Evolutionary conservation across 306 rosid genomes (phyloP).

Genomic region (Castanea crenata): DNA sequence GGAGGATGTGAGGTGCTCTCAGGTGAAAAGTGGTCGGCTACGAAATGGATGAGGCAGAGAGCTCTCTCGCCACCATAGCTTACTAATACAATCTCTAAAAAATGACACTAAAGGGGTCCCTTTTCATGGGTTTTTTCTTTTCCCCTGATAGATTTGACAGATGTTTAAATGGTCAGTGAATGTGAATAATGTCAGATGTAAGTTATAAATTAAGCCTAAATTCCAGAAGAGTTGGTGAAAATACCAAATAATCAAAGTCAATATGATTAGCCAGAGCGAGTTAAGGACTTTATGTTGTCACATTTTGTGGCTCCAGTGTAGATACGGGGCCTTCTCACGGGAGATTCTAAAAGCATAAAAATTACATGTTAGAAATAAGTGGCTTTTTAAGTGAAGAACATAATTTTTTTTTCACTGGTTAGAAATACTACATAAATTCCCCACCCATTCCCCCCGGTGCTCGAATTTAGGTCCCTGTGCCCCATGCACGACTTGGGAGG

Average conservation of each 20-base stretch:
- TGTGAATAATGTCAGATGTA: not conserved
- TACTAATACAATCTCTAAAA: not conserved
- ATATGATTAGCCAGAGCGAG: not conserved
- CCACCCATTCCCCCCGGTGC: no score
- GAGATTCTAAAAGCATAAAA: no score
- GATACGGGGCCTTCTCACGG: no score
- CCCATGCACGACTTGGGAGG: no score
- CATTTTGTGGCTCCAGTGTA: no score
- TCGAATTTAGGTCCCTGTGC: no score
- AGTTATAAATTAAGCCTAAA: not conserved
- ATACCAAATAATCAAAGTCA: not conserved
- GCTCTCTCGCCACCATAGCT: not conserved
- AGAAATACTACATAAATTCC: no score
- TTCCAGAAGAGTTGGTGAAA: not conserved
- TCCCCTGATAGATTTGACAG: not conserved
- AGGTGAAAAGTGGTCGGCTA: slow-evolving; percentile 66
- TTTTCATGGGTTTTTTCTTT: not conserved
- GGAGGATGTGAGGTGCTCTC: slow-evolving; percentile 56
- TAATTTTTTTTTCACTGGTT: no score
- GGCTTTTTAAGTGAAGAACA: no score
- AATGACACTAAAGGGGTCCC: not conserved
- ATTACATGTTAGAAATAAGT: no score
- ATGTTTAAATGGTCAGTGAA: not conserved
- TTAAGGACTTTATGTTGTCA: not conserved
- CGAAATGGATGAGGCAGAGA: slow-evolving; percentile 69